Base-by-base conservation (phyloP, 2,329 filamentous ascomycete species). In the Penicillium paneum region DNA sequence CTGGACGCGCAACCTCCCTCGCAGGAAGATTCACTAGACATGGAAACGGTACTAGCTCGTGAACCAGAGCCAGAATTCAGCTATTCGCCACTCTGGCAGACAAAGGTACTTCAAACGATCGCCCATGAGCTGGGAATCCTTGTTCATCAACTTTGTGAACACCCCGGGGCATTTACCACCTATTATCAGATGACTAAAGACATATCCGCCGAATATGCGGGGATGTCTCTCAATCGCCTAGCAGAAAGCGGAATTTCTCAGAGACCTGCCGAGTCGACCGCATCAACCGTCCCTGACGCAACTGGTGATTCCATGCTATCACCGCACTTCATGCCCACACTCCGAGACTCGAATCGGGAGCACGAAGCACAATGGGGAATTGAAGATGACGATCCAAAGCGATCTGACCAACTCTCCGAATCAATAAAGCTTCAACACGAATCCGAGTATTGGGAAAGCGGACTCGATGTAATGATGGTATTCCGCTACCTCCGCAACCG, bases 391-490 rank as follows among this genome's bases (percentile, higher is more conserved):
- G 76, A 80, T 12, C 54, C 65, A 26, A 55, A 63, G 6, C 36
- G 50, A 15, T 42, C 49, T 1, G 63, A 65, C 15, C 53, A 73
- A 38, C 41, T 75, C 15, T 70, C 74, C 8, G 71, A 77, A 46
- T 67, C 71, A 7, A 57, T 70, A 21, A 73, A 73, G 8, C 58
- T 79, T 32, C 76, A 90, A 64, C 71, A 74, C 43, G 83, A 85
- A 55, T 78, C 78, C 21, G 89, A 94, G 34, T 94, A 96, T 68
- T 99, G 94, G 94, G 92, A 97, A 74, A 86, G 88, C 56, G 90
- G 96, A 50, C 81, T 97, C 5, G 92, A 97, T 67, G 84, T 97
- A 61, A 89, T 89, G 68, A 88, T 96, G 71, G 89, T 97, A 32
- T 97, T 97, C 77, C 85, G 87, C 45, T 97, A 94, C 68, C 81